Base-by-base conservation (phyloP, 140 eudicot species). In the Ambrosia hybrid region DNA sequence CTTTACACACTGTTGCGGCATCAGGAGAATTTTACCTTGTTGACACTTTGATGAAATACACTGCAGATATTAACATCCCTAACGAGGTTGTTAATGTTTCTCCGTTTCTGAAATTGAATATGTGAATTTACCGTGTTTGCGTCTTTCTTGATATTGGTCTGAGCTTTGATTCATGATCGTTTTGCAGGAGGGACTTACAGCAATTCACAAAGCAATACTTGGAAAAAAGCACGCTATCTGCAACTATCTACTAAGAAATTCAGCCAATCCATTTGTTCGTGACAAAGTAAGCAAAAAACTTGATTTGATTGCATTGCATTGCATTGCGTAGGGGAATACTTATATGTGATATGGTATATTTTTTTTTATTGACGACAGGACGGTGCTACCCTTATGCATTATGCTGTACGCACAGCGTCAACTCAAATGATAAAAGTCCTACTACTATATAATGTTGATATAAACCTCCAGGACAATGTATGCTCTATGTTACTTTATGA, bases 351-450 rank as follows among this genome's bases (percentile, higher is more conserved):
- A 2, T 33, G 51, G 16, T 64, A 3, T 33, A n/a, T 15, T 38
- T 60, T 11, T 11, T 61, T 51, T 9, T 57, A 11, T 39, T 73
- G 75, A 60, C 14, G 52, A 78, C 85, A 90, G 97, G 96, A 86
- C 6, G 97, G 99, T 45, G 99, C 97, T 61, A 94, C 97, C 26
- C 91, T 94, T 58, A 83, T 94, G 95, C 99, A 94, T 80, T 94
- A 88, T 79, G 99, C 99, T 65, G 99, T 94, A 30, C 85, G 77
- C 8, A 73, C 92, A 0, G 90, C 96, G 34, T 90, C 99, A 65
- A 83, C 78, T 75, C 92, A 83, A 78, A 87, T 89, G 90, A 94
- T 94, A 73, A 94, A 94, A 77, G 79, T 87, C 17, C 86, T 94
- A 56, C 71, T 94, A 51, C 64, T 90, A 64, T 89, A 94, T 81